Evolutionary conservation across 345 rosid species (phyloP), one percentile per base, ranked within the genome.

Genomic region (Pugionium cornutum): DNA sequence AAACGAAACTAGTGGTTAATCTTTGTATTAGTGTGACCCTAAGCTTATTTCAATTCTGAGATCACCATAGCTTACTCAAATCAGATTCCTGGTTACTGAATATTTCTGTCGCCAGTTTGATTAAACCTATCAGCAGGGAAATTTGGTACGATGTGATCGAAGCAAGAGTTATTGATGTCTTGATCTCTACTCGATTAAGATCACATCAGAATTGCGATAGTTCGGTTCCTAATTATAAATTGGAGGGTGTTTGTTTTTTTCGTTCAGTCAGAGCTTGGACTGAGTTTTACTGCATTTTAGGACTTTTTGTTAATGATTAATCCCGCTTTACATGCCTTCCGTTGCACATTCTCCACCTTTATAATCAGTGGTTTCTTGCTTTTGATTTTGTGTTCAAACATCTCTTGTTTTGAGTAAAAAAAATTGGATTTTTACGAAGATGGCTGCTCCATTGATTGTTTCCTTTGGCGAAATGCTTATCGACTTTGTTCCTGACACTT

Each of bases 401-500:
- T 2, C 4, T 45, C n/a, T 55, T 27, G 8, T 33, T 34, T 42
- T 30, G 6, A 43, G 10, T 2, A 3, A 18, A 27, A 18, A 18
- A 18, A 18, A 18, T 9, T 46, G 3, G 2, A 4, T 53, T 34
- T 35, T 4, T 47, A 45, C 35, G 58, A 65, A 55, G 52, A 68
- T 66, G 75, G 48, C 65, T 43, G 2, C 67, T 66, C 75, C 79
- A 40, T 29, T 79, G 67, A 59, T 87, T 8, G 86, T 82, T 7
- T 53, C 77, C 10, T 87, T 87, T n/a, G 90, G 95, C 2, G 95
- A 83, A 68, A 87, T 87, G 95, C 83, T 87, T 0, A 87, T 87
- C 7, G 95, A 83, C 72, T 87, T 87, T 59, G 95, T 85, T 3
- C 95, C 95, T 2, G 86, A 83, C 70, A 77, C 77, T 9, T 67